These are phyloP conservation scores for Luzula sylvatica DNA, from an alignment of 176 grass and related monocot species.

Conservation along the genomic window DNA sequence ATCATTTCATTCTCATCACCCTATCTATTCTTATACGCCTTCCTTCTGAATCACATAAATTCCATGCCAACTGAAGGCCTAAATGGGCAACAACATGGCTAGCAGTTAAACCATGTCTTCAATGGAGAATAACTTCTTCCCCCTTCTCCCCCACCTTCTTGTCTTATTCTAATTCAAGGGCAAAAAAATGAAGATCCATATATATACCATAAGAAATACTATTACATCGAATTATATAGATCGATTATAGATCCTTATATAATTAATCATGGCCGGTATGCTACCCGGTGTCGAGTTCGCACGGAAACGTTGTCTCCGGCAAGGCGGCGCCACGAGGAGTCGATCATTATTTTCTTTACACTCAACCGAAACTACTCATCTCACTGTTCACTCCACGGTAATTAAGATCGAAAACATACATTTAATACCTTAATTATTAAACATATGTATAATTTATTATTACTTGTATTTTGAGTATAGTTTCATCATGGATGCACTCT, in stretches of 20 bases:
- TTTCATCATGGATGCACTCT: slow-evolving; percentile 44
- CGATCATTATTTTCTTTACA: slow-evolving; percentile 44
- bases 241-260: slow-evolving; percentile 2
- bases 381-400: slow-evolving; percentile 15
- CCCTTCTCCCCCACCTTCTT: not conserved
- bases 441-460: not conserved
- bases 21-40: slow-evolving; percentile 8
- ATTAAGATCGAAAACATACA: slow-evolving; percentile 21
- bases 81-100: too few relatives aligned
- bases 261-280: slow-evolving; percentile 52
- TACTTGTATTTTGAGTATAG: slow-evolving; percentile 20
- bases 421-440: not conserved
- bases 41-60: slow-evolving; percentile 17
- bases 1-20: not conserved
- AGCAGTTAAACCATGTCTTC: slow-evolving; percentile 16
- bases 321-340: slow-evolving; percentile 23
- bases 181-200: slow-evolving; percentile 6
- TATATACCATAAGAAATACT: not conserved
- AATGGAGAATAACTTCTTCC: not conserved
- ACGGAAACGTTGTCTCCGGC: slow-evolving; percentile 48
- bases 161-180: not conserved
- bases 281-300: slow-evolving; percentile 70
- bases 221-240: not conserved
- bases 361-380: slow-evolving; percentile 23
- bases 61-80: not conserved